Percentiles rank a stretch among this genome's conserved stretches.
These are phyloP conservation scores for Hyparrhenia diplandra DNA, from an alignment of 176 grass and related monocot genomes.

Conservation along the genomic window DNA sequence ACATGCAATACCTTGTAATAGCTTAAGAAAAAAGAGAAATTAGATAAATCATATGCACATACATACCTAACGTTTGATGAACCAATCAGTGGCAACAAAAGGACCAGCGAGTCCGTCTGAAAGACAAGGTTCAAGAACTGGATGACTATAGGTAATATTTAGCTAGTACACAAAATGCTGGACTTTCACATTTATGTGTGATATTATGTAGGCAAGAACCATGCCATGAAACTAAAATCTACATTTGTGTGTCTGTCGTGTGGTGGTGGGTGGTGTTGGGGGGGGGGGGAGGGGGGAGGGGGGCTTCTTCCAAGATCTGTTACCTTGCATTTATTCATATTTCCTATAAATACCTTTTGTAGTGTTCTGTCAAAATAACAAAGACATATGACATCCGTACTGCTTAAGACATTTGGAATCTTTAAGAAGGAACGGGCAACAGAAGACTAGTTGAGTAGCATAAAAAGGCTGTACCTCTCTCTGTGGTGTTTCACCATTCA, in stretches of 20 bases:
- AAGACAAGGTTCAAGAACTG: slow-evolving; percentile 36
- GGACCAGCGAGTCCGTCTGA: slow-evolving; percentile 79
- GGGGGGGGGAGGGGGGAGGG: too few species aligned
- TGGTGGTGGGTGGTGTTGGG: too few species aligned
- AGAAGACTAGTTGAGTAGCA: background rate
- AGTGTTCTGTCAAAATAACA: background rate
- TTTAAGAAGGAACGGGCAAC: background rate
- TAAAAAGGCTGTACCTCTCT: slow-evolving; percentile 57
- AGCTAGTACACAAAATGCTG: background rate
- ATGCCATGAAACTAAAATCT: too few species aligned
- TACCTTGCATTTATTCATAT: background rate
- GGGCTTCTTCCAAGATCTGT: too few species aligned
- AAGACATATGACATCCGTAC: background rate
- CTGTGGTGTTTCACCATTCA: slow-evolving; percentile 69
- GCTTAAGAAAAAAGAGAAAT: background rate
- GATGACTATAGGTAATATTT: slow-evolving; percentile 2
- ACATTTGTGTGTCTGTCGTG: too few species aligned
- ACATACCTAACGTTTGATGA: slow-evolving; percentile 66
- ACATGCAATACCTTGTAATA: slow-evolving; percentile 15
- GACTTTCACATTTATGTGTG: background rate
- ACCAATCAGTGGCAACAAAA: slow-evolving; percentile 83
- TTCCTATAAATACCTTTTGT: background rate
- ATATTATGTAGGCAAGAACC: background rate
- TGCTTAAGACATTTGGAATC: background rate
- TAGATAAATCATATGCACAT: slow-evolving; percentile 4